phyloP scores from a whole-genome alignment of 1,284 basidiomycete genomes.

The Boletus semigastroideus region DNA sequence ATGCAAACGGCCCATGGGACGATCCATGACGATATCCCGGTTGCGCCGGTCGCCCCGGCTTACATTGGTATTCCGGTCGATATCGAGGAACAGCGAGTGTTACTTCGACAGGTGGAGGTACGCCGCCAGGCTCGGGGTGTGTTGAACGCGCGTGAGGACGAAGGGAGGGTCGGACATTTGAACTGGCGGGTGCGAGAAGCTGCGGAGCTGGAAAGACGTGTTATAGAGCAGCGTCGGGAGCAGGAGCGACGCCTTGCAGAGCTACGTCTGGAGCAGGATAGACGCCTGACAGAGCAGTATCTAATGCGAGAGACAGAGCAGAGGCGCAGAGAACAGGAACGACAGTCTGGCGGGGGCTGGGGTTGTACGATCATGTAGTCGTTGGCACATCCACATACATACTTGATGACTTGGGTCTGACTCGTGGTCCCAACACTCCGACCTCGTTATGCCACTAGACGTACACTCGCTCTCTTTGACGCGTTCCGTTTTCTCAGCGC shows the following conservation, averaged over 20 bases:
- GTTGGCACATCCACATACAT: too few relatives aligned
- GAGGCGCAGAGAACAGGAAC: slow-evolving; percentile 5
- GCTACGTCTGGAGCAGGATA: neutral
- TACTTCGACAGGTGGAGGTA: slow-evolving; percentile 16
- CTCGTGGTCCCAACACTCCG: too few relatives aligned
- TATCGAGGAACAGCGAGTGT: slow-evolving; percentile 23
- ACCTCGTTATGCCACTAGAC: too few relatives aligned
- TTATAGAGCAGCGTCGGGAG: slow-evolving; percentile 5
- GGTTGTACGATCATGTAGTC: slow-evolving; percentile 21
- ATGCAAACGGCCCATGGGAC: slow-evolving; percentile 49
- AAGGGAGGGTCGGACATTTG: neutral
- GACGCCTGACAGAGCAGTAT: slow-evolving; percentile 3
- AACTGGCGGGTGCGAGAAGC: neutral
- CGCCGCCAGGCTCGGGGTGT: neutral
- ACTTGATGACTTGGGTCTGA: too few relatives aligned
- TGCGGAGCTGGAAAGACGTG: neutral
- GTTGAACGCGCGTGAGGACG: neutral
- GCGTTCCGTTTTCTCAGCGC: neutral
- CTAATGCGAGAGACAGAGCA: slow-evolving; percentile 8
- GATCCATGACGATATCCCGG: slow-evolving; percentile 22
- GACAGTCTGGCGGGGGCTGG: slow-evolving; percentile 8
- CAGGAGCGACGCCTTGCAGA: slow-evolving; percentile 1
- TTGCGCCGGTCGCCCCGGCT: neutral
- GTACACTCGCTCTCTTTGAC: too few relatives aligned
- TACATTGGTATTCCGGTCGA: slow-evolving; percentile 16